Conservation (phyloP, 768 basidiomycete species). For the Mycena amicta region DNA sequence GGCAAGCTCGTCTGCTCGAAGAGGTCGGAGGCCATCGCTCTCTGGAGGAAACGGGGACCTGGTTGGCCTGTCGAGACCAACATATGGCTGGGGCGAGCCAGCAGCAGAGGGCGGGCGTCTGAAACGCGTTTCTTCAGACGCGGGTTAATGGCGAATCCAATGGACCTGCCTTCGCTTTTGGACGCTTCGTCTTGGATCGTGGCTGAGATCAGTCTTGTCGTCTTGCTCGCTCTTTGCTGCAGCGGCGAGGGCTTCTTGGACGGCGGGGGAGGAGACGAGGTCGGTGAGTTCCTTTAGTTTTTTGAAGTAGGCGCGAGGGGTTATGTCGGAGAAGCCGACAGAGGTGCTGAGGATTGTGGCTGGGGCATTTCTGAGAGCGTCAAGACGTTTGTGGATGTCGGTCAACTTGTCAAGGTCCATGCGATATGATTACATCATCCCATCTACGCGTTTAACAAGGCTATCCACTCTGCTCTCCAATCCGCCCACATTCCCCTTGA, state of each 20-base stretch:
- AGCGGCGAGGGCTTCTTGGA: slow-evolving; percentile 59
- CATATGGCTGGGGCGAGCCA: slow-evolving; percentile 62
- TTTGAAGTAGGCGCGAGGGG: slow-evolving; percentile 43
- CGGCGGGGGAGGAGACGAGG: slow-evolving; percentile 46
- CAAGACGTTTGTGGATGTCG: slow-evolving; percentile 15
- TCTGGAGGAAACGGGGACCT: slow-evolving; percentile 45
- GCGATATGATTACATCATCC: slow-evolving; percentile 23
- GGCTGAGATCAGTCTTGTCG: slow-evolving; percentile 53
- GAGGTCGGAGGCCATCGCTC: slow-evolving; percentile 37
- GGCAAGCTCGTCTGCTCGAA: slow-evolving; percentile 49
- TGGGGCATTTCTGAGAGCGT: slow-evolving; percentile 17
- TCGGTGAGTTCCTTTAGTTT: slow-evolving; percentile 52
- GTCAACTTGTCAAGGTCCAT: slow-evolving; percentile 9
- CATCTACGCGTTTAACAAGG: slow-evolving; percentile 46
- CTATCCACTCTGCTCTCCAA: slow-evolving; percentile 57
- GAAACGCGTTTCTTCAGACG: neutral
- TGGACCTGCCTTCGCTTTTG: slow-evolving; percentile 58
- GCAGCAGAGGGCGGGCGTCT: slow-evolving; percentile 54
- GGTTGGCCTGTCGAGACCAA: slow-evolving; percentile 42
- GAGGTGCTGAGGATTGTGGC: slow-evolving; percentile 16
- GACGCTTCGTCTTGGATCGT: slow-evolving; percentile 47
- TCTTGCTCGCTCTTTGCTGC: slow-evolving; percentile 57
- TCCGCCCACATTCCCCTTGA: slow-evolving; percentile 73
- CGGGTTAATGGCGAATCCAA: slow-evolving; percentile 4
- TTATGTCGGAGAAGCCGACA: slow-evolving; percentile 27